Base-by-base conservation (phyloP, 1,284 basidiomycete species). In the Ceratobasidium sp. region DNA sequence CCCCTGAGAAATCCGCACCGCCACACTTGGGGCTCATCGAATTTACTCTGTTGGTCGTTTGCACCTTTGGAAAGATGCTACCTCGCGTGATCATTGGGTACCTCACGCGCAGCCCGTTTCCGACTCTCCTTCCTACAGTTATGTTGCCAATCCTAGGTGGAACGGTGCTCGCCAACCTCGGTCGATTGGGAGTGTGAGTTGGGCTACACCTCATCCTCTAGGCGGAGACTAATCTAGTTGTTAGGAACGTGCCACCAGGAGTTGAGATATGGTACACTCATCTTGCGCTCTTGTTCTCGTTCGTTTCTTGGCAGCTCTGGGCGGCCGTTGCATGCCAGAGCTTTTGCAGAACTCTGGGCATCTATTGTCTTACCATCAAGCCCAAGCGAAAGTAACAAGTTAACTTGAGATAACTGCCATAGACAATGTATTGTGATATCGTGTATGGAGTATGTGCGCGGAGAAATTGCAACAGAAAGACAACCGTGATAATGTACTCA, bases 51-150 rank as follows among this genome's bases (percentile, higher is more conserved):
- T 76, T 81, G 35, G 75, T 81, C 30, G 80, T 80, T 33, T 81
- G 80, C 68, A 79, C 80, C n/a, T 81, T 81, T 68, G 81, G 80
- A 33, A 81, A 80, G 62, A 78, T 81, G 52, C 79, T 79, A 18
- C 80, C 81, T 14, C 79, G 81, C 3, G 77, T 81, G 46, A 81
- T 81, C 52, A 78, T 81, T 7, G 79, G 80, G 23, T 77, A 78
- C 44, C 79, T 81, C 48, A 81, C 81, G 12, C 80, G 66, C 16
- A 76, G 79, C 18, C 78, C 80, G 7, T 81, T 81, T 64, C 81
- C 81, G 5, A 68, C 78, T 67, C 79, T 80, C 52, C 79, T 81
- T 18, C 77, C 78, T 35, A 80, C 80, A 3, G 79, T 80, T 8
- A 79, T 80, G 48, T 52, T 59, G 16, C 81, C 81, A 20, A 55